These are phyloP conservation scores for Gyrodon tennesseensis DNA, from an alignment of 1,284 basidiomycete genomes.

Conservation along the genomic window DNA sequence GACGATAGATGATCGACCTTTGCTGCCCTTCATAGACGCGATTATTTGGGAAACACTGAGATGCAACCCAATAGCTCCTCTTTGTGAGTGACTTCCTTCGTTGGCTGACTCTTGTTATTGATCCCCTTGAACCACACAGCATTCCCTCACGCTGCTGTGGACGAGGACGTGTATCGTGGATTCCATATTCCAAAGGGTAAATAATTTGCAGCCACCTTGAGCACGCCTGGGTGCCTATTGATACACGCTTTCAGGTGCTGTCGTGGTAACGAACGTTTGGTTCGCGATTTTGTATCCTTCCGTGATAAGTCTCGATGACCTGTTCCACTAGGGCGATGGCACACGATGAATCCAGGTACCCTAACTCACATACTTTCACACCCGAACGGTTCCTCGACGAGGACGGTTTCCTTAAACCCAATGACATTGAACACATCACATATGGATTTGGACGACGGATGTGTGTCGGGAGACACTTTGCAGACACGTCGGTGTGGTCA, in stretches of 20 bases:
- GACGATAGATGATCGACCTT: conserved; percentile 36
- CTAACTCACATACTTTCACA: conserved; percentile 22
- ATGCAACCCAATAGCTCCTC: conserved; percentile 3
- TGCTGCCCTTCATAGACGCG: conserved; percentile 37
- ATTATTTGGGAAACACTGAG: conserved; percentile 24
- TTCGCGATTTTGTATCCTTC: neutral
- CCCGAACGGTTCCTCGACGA: conserved; percentile 27
- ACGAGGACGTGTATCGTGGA: conserved; percentile 17
- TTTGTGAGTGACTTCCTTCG: conserved; percentile 9
- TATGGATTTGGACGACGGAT: conserved; percentile 24
- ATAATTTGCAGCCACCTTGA: neutral
- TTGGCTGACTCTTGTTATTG: too few species aligned
- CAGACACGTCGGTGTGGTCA: conserved; percentile 24
- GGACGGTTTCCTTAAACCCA: conserved; percentile 21
- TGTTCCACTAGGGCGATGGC: conserved; percentile 23
- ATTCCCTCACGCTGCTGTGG: conserved; percentile 11
- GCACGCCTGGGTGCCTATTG: neutral
- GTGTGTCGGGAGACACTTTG: conserved; percentile 22
- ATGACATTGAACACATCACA: conserved; percentile 4
- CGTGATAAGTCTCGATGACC: neutral
- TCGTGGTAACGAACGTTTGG: conserved; percentile 25
- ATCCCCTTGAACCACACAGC: neutral
- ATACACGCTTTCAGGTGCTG: conserved; percentile 4
- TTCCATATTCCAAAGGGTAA: conserved; percentile 29
- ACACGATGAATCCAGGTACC: conserved; percentile 22